Conservation (phyloP, 1,284 basidiomycete genomes). For the Microbotryomycetes sp. region DNA sequence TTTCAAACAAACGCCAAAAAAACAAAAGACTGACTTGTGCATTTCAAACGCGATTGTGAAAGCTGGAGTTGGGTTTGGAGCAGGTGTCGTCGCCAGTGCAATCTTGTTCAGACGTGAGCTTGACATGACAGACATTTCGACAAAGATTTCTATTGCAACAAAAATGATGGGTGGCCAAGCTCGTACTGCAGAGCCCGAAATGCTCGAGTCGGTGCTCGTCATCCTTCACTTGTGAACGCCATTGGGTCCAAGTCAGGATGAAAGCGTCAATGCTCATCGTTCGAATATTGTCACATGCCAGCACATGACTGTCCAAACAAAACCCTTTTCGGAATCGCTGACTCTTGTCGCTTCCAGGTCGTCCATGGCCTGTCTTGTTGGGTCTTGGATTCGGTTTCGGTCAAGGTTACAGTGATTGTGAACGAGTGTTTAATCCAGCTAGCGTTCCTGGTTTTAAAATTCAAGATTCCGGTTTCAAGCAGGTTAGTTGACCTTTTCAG, state of each 20-base stretch:
- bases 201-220: no score
- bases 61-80: conserved; percentile 90
- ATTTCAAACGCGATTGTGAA: conserved; percentile 49
- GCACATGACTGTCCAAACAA: not conserved
- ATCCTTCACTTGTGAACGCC: not conserved
- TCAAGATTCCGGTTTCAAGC: conserved; percentile 8
- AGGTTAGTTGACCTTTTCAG: conserved; percentile 10
- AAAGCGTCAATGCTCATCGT: not conserved
- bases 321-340: not conserved
- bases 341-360: conserved; percentile 54
- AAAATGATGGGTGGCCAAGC: no score
- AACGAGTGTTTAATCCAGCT: conserved; percentile 38
- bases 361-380: conserved; percentile 91
- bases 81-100: conserved; percentile 88
- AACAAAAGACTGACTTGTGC: conserved; percentile 36
- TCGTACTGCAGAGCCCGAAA: no score
- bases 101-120: conserved; percentile 88
- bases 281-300: not conserved
- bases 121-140: no score
- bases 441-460: conserved; percentile 34
- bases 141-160: no score
- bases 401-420: conserved; percentile 35
- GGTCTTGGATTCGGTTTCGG: conserved; percentile 78
- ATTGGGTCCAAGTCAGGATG: not conserved
- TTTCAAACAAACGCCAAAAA: not conserved